A percentile compares a stretch with the other conserved stretches of the same genome.
Evolutionary conservation across 345 rosid genomes (phyloP).

Genomic region (Linum usitatissimum): DNA sequence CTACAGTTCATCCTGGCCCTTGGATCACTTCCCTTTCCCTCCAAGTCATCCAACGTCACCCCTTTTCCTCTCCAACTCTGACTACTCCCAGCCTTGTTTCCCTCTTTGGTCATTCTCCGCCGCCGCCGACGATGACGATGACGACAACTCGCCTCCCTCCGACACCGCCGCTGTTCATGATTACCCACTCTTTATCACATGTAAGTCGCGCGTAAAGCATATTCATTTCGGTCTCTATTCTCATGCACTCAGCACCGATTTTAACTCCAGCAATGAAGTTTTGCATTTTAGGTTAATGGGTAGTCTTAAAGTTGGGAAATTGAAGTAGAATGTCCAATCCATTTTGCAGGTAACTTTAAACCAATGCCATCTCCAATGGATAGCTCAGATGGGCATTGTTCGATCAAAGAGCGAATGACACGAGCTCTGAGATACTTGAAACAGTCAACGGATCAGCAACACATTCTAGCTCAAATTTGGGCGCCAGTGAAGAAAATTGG

Average conservation of each 20-base stretch:
- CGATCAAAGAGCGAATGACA: slow-evolving; percentile 77
- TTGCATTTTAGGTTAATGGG: neutral
- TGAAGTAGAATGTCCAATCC: neutral
- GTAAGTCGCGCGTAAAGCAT: slow-evolving; percentile 26
- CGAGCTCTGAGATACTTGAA: slow-evolving; percentile 71
- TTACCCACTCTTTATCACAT: slow-evolving; percentile 35
- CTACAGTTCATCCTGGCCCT: slow-evolving; percentile 46
- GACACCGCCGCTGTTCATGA: slow-evolving; percentile 17
- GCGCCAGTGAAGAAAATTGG: slow-evolving; percentile 57
- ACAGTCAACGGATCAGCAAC: slow-evolving; percentile 61
- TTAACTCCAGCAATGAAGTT: too few relatives aligned
- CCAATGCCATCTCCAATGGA: slow-evolving; percentile 37
- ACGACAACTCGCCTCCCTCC: slow-evolving; percentile 16
- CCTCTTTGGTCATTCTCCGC: slow-evolving; percentile 93
- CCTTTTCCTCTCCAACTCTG: slow-evolving; percentile 37
- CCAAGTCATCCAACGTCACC: slow-evolving; percentile 53
- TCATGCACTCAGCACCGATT: neutral
- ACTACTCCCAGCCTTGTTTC: slow-evolving; percentile 42
- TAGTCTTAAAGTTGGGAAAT: neutral
- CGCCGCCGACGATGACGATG: slow-evolving; percentile 14
- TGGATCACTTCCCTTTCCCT: slow-evolving; percentile 51
- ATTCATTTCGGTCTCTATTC: too few relatives aligned
- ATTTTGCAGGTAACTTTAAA: slow-evolving; percentile 35
- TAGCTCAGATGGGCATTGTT: slow-evolving; percentile 47
- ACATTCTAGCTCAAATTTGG: slow-evolving; percentile 87